Evolutionary conservation across 768 basidiomycete genomes (phyloP), one percentile per base, ranked within the genome.

Genomic region (Boletus vermiculosoides): DNA sequence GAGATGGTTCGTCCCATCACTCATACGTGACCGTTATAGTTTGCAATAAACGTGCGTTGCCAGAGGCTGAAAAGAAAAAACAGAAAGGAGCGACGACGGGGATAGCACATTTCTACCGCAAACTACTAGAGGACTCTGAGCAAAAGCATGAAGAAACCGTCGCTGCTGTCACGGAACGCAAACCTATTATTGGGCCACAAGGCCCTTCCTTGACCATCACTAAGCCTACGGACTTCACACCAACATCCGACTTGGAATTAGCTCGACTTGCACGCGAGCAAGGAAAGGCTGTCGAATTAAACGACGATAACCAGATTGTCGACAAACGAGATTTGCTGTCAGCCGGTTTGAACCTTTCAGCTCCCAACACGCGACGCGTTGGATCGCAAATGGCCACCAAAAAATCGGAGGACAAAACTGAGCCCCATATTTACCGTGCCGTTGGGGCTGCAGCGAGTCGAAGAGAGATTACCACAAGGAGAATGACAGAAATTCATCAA

Each of bases 251-350:
- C 71, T 65, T 83, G 30, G 87, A 92, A 65, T 79, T 92, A 28
- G 92, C 90, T 23, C 81, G 72, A 44, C 64, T 81, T 44, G 92
- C 93, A 16, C 78, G 79, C 62, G 83, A 80, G 56, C 80, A 88
- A 66, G 95, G 94, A 23, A 90, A 90, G 70, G 80, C 85, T 12
- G 87, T 99, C 34, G 96, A 98, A 72, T 76, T 98, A 34, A 98
- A 98, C 71, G 96, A 98, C 71, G 95, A 98, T 64, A 95, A 94
- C 64, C 92, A 95, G 70, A 94, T 98, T 45, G 88, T 99, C 47
- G 97, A 99, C 76, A 94, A 95, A 68, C 87, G 95, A 54, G 92
- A 95, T 51, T 77, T 99, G 9, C 78, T 98, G 45, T 84, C 88
- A 22, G 95, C 96, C 5, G 97, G 97, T 2, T 76, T 99, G 54